Base-by-base conservation (phyloP, 352 stramenopile genomes). In the Phytophthora ohioensis region DNA sequence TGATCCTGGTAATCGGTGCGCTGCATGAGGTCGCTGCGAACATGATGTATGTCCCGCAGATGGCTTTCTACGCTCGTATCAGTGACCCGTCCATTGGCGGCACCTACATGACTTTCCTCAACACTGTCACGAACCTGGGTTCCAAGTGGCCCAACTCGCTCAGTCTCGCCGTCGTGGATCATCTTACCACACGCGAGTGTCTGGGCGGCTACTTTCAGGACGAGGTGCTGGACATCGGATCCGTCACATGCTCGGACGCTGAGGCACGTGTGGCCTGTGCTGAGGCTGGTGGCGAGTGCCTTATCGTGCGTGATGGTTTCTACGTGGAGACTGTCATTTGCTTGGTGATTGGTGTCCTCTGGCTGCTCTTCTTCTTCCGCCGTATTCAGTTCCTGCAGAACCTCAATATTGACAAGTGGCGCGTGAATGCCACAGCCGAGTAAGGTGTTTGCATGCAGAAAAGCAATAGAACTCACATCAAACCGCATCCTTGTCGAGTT, bases 61-160 rank as follows among this genome's bases (percentile, higher is more conserved):
- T 99, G 98, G 97, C 94, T 5, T 99, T 99, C 76, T 99, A 99
- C 73, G 97, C 97, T 53, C 85, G 91, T 46, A 94, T 99, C 61
- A 98, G 97, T 43, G 98, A 99, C 75, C 97, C 97, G 13, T 91
- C 90, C 12, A 99, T 99, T 75, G 98, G 98, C 52, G 98, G 98
- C 55, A 99, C 93, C 17, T 99, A 99, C 87, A 99, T 99, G 98
- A 99, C 98, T 35, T 95, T 99, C 56, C 87, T 99, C 47, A 99
- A 99, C 76, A 99, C 98, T 5, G 91, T 99, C 69, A 95, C 95
- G 45, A 99, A 99, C 80, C 72, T 99, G 13, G 98, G 97, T 46
- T 95, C 89, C 57, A 99, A 99, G 84, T 96, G 89, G 89, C 89
- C 89, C 17, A 96, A 95, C 71, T 96, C 89, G 45, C 70, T 96